phyloP scores from a whole-genome alignment of 1,284 basidiomycete genomes.

The Trichosporon asahii region DNA sequence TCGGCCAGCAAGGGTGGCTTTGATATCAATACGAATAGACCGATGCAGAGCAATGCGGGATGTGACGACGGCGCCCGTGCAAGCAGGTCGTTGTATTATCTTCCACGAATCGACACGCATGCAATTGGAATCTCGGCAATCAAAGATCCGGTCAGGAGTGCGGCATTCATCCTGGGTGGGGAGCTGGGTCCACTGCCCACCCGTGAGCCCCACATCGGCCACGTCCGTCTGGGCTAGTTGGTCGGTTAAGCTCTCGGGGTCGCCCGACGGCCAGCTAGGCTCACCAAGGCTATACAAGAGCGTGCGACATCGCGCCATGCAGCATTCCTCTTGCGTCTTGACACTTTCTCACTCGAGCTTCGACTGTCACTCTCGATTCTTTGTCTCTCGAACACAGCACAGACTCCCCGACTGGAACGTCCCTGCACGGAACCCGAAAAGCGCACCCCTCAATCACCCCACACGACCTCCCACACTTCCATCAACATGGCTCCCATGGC shows the following conservation, averaged over 20 bases:
- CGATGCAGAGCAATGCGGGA: not conserved
- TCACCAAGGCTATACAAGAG: not conserved
- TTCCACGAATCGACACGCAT: not conserved
- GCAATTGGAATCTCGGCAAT: constrained; percentile 10
- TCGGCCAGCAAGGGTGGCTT: not conserved
- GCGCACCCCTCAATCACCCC: no score
- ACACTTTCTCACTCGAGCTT: not conserved
- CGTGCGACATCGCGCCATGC: not conserved
- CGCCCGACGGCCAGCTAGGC: not conserved
- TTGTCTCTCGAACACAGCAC: not conserved
- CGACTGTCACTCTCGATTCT: not conserved
- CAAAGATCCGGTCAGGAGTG: not conserved
- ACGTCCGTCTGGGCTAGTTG: not conserved
- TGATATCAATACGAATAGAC: not conserved
- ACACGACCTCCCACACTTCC: not conserved
- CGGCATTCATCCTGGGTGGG: not conserved
- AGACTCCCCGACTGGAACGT: not conserved
- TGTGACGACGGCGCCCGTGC: not conserved
- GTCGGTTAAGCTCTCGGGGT: not conserved
- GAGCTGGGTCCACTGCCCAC: not conserved
- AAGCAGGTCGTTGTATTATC: not conserved
- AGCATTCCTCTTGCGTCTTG: not conserved
- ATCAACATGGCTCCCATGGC: constrained; percentile 12
- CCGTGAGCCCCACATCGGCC: not conserved
- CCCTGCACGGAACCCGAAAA: not conserved